Evolutionary conservation across 2,329 filamentous ascomycete genomes (phyloP).

Genomic region (Alternaria metachromatica): DNA sequence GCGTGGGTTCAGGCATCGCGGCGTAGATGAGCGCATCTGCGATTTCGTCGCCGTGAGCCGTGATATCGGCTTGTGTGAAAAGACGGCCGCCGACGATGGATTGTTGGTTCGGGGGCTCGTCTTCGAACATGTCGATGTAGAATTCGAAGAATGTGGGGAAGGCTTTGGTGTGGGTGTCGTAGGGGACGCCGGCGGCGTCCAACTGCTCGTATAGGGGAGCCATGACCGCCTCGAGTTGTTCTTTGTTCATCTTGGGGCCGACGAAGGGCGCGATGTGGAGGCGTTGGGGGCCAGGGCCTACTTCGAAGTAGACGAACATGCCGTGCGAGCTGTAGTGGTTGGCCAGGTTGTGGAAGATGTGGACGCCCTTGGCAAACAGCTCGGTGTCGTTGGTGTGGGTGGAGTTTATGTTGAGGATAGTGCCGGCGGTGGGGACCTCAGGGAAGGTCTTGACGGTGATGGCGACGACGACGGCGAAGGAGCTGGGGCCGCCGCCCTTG

Average conservation of each 20-base stretch:
- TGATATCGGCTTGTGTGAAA: constrained; percentile 41
- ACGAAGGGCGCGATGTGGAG: constrained; percentile 45
- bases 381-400: constrained; percentile 43
- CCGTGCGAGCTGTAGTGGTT: constrained; percentile 43
- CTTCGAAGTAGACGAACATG: constrained; percentile 48
- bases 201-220: constrained; percentile 39
- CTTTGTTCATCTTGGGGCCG: constrained; percentile 39
- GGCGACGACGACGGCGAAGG: constrained; percentile 40
- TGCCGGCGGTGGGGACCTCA: constrained; percentile 41
- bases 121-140: constrained; percentile 47
- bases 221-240: constrained; percentile 33
- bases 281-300: constrained; percentile 30
- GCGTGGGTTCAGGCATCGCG: constrained; percentile 25
- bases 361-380: constrained; percentile 37
- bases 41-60: constrained; percentile 28
- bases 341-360: constrained; percentile 43
- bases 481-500: constrained; percentile 42
- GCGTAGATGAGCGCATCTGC: constrained; percentile 36
- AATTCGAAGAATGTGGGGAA: constrained; percentile 48
- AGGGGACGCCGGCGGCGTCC: constrained; percentile 40
- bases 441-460: constrained; percentile 46
- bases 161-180: constrained; percentile 34
- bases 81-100: constrained; percentile 43
- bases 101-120: constrained; percentile 38
- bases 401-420: constrained; percentile 45